A percentile compares a stretch with the other conserved stretches of the same genome.
Evolutionary conservation across 176 grass and related monocot species (phyloP).

Genomic region (Raddia distichophylla): DNA sequence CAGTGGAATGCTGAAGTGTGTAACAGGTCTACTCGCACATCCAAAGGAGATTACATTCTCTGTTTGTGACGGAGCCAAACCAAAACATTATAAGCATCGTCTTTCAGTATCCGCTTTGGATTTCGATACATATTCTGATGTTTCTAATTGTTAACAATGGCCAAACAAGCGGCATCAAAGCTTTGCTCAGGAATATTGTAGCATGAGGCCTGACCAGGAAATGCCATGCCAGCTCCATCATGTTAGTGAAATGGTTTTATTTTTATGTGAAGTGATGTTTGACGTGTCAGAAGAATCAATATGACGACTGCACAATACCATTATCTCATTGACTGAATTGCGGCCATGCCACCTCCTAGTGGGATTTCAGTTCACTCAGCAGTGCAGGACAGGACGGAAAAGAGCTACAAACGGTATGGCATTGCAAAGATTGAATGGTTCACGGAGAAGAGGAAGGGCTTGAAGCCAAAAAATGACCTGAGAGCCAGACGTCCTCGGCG

Average conservation of each 20-base stretch:
- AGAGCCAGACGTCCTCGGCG: slow-evolving; percentile 61
- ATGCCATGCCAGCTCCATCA: not conserved
- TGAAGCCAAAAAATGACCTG: slow-evolving; percentile 40
- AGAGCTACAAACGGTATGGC: not conserved
- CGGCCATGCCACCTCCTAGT: not conserved
- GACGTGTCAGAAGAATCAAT: not conserved
- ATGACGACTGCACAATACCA: not conserved
- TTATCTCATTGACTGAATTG: slow-evolving; percentile 3
- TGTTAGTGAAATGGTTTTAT: slow-evolving; percentile 11
- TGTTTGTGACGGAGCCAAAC: not conserved
- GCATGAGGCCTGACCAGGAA: not conserved
- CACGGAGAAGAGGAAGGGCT: not conserved
- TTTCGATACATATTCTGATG: not conserved
- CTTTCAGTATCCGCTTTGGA: not conserved
- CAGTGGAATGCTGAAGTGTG: too few species aligned
- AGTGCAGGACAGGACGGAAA: not conserved
- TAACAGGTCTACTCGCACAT: not conserved
- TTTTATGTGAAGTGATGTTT: not conserved
- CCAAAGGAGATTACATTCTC: slow-evolving; percentile 9
- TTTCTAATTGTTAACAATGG: not conserved
- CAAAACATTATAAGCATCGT: not conserved
- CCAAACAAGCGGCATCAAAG: not conserved
- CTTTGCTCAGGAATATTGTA: not conserved
- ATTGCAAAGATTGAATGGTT: not conserved
- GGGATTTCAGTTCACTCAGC: not conserved